Percentiles rank a stretch among this genome's conserved stretches.
Conservation (phyloP, 2,329 filamentous ascomycete genomes). For the Clarireedia homoeocarpa region DNA sequence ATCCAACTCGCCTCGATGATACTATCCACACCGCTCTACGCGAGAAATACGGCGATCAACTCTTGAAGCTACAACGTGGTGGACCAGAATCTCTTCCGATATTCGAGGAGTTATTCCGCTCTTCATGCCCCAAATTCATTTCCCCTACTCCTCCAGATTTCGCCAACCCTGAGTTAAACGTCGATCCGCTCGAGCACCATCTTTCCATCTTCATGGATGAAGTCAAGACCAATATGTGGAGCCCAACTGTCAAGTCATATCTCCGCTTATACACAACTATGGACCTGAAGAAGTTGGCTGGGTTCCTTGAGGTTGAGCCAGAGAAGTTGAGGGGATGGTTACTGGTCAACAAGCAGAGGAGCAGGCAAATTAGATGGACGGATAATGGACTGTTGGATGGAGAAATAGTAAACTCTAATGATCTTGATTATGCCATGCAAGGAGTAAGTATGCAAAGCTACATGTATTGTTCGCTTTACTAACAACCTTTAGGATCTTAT, state of each 20-base stretch:
- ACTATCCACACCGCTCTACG: conserved; percentile 96
- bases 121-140: conserved; percentile 99
- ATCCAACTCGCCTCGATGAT: conserved; percentile 94
- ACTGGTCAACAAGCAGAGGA: conserved; percentile 97
- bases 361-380: conserved; percentile 89
- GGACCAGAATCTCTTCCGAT: conserved; percentile 91
- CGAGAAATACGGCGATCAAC: conserved; percentile 99
- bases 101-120: conserved; percentile 96
- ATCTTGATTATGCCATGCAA: conserved; percentile 95
- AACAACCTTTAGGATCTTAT: conserved; percentile 66
- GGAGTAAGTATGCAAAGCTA: conserved; percentile 52
- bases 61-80: conserved; percentile 91
- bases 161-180: conserved; percentile 90
- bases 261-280: conserved; percentile 98
- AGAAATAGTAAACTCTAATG: conserved; percentile 85
- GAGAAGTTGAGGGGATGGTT: conserved; percentile 92
- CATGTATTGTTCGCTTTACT: conserved; percentile 9
- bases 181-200: conserved; percentile 97
- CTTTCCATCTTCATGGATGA: conserved; percentile 98
- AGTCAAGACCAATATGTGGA: conserved; percentile 98
- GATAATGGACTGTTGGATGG: conserved; percentile 87
- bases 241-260: conserved; percentile 96
- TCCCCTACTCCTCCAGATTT: conserved; percentile 95
- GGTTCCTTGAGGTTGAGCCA: conserved; percentile 94
- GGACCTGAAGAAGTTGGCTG: conserved; percentile 96